Base-by-base conservation (phyloP, 2,329 filamentous ascomycete genomes). In the Xylaria polymorpha region DNA sequence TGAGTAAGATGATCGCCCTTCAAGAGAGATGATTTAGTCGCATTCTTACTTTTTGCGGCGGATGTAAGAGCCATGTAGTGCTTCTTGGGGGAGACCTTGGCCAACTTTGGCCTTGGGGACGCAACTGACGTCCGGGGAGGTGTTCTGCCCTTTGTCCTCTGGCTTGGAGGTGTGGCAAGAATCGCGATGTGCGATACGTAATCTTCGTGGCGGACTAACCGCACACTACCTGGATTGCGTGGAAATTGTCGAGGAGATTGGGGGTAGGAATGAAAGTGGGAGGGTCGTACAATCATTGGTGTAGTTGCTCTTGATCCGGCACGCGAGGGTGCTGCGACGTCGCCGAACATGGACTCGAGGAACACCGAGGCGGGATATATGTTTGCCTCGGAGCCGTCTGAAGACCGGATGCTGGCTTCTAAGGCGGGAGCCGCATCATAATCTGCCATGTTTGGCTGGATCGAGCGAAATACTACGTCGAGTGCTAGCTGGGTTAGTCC, bases 401-500 rank as follows among this genome's bases (percentile, higher is more conserved):
- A 91, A 2, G 89, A 86, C 62, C 89, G 88, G 14, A 98, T 85
- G 1, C 94, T 94, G 0, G 91, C 86, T 72, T 96, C 90, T 5
- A 92, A 85, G 1, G 87, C 82, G 1, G 89, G 85, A 15, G 87
- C 86, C 3, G 84, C 82, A 29, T 83, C 83, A 29, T 86, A 82
- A 61, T 92, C 89, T 72, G 92, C 88, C 64, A 97, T 88, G 68
- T 90, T 92, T 20, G 87, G 83, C 67, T 89, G 89, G 60, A 97
- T 89, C 53, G 92, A 95, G 71, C 91, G 90, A 82, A 97, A 99
- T 59, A 98, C 86, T 48, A 97, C 88, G 77, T 98, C 95, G 64
- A 99, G 90, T 0, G 94, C 88, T 76, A 99, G 91, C 80, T 99
- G 96, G 0, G 94, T 97, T 63, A 99, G 83, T 71, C 96, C 96